phyloP scores from a whole-genome alignment of 164 flowering plant genomes.

The Macadamia tetraphylla region DNA sequence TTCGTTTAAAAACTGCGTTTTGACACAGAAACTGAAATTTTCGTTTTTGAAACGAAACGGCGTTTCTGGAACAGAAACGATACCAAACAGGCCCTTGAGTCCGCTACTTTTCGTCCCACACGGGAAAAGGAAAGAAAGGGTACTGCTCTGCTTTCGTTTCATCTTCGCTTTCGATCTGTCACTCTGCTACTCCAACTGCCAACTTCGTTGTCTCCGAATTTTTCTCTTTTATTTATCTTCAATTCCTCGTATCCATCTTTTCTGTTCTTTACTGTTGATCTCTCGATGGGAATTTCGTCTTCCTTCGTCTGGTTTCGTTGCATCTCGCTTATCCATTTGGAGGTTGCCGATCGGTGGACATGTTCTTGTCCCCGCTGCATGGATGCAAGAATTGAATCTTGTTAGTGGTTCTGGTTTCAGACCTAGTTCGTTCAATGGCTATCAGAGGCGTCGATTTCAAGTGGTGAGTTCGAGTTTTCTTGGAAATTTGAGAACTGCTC shows the following conservation, averaged over 20 bases:
- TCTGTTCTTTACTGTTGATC: neutral
- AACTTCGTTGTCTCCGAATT: neutral
- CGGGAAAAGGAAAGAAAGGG: neutral
- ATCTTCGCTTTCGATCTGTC: neutral
- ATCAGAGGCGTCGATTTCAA: constrained; percentile 84
- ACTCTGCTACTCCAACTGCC: neutral
- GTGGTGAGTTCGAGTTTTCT: constrained; percentile 40
- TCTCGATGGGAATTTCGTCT: neutral
- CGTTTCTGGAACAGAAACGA: no score
- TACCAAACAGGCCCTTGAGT: no score
- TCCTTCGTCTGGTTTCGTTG: neutral
- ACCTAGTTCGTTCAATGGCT: constrained; percentile 42
- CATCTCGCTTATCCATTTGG: neutral
- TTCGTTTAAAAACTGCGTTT: no score
- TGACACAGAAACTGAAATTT: no score
- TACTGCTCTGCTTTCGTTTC: neutral
- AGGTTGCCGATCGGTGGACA: neutral
- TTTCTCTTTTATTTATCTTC: neutral
- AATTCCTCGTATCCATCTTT: neutral
- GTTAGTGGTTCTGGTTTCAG: constrained; percentile 15
- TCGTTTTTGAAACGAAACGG: no score
- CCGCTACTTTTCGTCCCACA: neutral
- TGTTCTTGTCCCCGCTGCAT: neutral
- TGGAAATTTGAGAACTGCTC: neutral
- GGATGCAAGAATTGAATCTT: constrained; percentile 1